A percentile compares a stretch with the other conserved stretches of the same genome.
These are phyloP conservation scores for Stemphylium lycopersici DNA, from an alignment of 2,329 filamentous ascomycete genomes.

Conservation along the genomic window DNA sequence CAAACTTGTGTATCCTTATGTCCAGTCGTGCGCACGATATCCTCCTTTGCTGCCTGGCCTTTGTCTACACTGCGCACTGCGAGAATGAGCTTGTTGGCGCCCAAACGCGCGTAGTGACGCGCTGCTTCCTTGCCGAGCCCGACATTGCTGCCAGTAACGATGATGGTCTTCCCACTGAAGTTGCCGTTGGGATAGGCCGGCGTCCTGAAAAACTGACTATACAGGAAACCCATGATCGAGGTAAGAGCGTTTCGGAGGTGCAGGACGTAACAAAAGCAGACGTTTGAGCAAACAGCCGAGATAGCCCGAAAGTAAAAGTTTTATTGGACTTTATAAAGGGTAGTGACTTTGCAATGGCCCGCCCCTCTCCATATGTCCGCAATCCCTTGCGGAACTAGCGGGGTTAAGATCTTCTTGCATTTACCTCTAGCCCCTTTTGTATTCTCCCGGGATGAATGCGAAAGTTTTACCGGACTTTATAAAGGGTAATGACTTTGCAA, in stretches of 20 bases:
- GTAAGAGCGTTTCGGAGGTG: not conserved
- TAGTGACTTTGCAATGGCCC: not conserved
- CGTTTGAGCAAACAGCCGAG: not conserved
- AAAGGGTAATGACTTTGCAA: not conserved
- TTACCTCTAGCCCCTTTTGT: too few species aligned
- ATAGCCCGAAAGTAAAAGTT: not conserved
- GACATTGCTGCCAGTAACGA: slow-evolving; percentile 50
- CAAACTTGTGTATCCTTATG: slow-evolving; percentile 29
- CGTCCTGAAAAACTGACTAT: slow-evolving; percentile 49
- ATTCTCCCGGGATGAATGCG: too few species aligned
- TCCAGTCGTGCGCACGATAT: slow-evolving; percentile 25
- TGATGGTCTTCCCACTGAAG: slow-evolving; percentile 44
- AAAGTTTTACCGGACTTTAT: not conserved
- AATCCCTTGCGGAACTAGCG: not conserved
- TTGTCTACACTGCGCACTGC: slow-evolving; percentile 38
- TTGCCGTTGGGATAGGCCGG: slow-evolving; percentile 22
- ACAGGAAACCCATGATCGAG: slow-evolving; percentile 38
- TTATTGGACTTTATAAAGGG: not conserved
- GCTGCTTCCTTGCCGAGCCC: slow-evolving; percentile 43
- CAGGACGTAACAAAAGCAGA: not conserved
- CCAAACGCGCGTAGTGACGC: slow-evolving; percentile 33
- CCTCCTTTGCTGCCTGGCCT: slow-evolving; percentile 34
- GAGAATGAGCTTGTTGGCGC: slow-evolving; percentile 35
- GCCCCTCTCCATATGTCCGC: not conserved
- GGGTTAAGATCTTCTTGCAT: not conserved